Base-by-base conservation (phyloP, 495 filamentous ascomycete species). In the Acidiella bohemica region DNA sequence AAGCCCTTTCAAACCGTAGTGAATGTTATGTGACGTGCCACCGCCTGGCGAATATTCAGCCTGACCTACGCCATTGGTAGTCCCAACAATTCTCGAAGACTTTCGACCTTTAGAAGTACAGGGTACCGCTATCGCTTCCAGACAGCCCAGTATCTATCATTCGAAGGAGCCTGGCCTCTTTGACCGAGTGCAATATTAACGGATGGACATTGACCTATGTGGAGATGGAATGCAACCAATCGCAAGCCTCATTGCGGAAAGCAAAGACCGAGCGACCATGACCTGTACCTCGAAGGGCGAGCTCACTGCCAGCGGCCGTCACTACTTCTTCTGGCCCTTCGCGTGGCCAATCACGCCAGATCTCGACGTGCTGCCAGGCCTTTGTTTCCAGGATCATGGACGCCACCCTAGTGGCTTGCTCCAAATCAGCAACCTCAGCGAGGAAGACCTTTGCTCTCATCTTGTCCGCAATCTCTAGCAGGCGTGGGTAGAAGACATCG, bases 381-480 rank as follows among this genome's bases (percentile, higher is more conserved):
- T 44, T 24, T 11, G 29, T 21, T 2, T 56, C 13, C 20, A 42
- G 32, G 0, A 46, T 42, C 21, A 58, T 32, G 0, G 13, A 29
- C 17, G 48, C 39, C 21, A 59, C 53, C 18, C 50, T 49, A 27
- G 32, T 8, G 49, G 67, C 59, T 38, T 67, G 63, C 5, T 46
- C 53, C 25, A 65, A 63, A 57, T 70, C 72, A 1, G 66, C 75
- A 1, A 79, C 71, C 54, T 82, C 78, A 32, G 80, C 56, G 0
- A 77, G 41, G 10, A 71, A 51, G 12, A 73, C 24, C 33, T 57
- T 60, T 4, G 71, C 64, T 5, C 48, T 29, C 0, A 65, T 41
- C 0, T 42, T 4, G 3, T 41, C 18, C 1, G 64, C 65, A 4
- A 72, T 42, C 0, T 60, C 52, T 0, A 75, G 55, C 4, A 79